phyloP scores from a whole-genome alignment of 129 eudicot genomes.

The Helianthus tuberosus region DNA sequence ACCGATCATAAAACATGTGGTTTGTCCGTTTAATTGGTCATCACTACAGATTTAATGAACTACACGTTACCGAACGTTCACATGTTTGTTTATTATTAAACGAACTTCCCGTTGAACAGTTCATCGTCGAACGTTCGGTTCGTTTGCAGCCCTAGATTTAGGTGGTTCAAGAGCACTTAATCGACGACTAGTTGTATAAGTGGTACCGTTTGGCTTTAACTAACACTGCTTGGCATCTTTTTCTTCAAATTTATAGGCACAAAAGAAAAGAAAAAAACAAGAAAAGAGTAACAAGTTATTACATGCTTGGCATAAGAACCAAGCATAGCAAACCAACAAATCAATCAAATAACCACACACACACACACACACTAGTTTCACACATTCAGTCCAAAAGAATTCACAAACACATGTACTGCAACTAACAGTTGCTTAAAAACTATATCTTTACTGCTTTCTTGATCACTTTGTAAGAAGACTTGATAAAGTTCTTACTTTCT shows the following conservation, averaged over 20 bases:
- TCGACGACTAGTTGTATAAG: too few species aligned
- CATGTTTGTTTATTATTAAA: too few species aligned
- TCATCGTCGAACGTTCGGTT: too few species aligned
- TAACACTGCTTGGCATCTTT: not conserved
- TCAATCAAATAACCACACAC: slow-evolving; percentile 30
- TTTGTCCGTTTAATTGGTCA: too few species aligned
- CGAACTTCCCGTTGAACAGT: too few species aligned
- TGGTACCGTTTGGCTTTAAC: too few species aligned
- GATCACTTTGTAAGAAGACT: slow-evolving; percentile 68
- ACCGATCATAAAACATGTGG: too few species aligned
- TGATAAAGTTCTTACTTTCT: slow-evolving; percentile 46
- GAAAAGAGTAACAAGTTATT: slow-evolving; percentile 50
- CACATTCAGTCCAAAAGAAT: slow-evolving; percentile 31
- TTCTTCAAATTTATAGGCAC: slow-evolving; percentile 17
- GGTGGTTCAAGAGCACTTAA: too few species aligned
- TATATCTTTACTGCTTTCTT: slow-evolving; percentile 78
- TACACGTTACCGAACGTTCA: too few species aligned
- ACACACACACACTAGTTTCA: slow-evolving; percentile 32
- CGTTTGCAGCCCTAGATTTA: too few species aligned
- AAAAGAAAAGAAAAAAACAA: slow-evolving; percentile 31
- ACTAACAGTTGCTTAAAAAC: slow-evolving; percentile 23
- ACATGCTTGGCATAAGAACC: slow-evolving; percentile 37
- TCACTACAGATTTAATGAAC: too few species aligned
- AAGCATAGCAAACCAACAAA: slow-evolving; percentile 21
- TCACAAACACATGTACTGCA: slow-evolving; percentile 32